Evolutionary conservation across 495 filamentous ascomycete genomes (phyloP).

Genomic region (Xylaria palmicola): DNA sequence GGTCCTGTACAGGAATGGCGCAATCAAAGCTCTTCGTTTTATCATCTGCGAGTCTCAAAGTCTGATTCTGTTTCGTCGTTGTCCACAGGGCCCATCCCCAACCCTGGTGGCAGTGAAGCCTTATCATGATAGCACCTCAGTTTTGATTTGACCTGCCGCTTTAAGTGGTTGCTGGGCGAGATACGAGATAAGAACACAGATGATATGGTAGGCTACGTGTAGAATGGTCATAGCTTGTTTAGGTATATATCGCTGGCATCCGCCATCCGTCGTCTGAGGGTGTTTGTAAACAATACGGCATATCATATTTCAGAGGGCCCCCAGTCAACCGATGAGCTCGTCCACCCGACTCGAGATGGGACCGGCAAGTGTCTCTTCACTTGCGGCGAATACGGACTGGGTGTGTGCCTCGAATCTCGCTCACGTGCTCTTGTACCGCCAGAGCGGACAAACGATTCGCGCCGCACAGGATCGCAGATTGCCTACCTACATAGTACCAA

Average conservation of each 20-base stretch:
- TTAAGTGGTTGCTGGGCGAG: background rate
- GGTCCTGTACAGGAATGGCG: background rate
- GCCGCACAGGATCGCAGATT: background rate
- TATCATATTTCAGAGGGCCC: no score
- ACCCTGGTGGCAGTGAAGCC: background rate
- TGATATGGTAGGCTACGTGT: background rate
- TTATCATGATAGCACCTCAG: slow-evolving; percentile 9
- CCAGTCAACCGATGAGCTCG: background rate
- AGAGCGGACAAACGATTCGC: background rate
- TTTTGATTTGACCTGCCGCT: background rate
- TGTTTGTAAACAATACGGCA: no score
- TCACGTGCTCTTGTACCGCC: slow-evolving; percentile 4
- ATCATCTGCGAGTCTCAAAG: background rate
- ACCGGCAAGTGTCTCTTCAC: background rate
- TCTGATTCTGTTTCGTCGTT: background rate
- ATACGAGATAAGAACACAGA: background rate
- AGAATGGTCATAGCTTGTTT: background rate
- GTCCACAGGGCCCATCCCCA: background rate
- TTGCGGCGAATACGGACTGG: background rate
- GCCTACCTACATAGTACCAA: background rate
- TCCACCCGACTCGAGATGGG: background rate
- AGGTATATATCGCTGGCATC: background rate
- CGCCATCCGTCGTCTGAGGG: no score
- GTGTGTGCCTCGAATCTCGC: background rate
- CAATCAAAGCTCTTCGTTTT: background rate